Evolutionary conservation across 768 basidiomycete genomes (phyloP).

Genomic region (Leccinum subtestaceum): DNA sequence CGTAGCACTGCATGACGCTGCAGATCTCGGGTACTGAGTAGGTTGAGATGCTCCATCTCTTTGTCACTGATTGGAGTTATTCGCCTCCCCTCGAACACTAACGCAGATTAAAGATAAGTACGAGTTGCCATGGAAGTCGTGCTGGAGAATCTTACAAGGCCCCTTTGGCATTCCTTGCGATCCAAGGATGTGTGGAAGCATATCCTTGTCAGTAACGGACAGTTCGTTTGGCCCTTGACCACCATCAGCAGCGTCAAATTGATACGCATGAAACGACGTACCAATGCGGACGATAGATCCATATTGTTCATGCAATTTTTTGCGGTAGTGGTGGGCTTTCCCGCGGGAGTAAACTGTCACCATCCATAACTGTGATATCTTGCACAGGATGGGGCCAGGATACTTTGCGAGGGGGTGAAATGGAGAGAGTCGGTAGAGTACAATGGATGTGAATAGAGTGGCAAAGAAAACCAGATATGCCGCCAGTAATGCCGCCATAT

Average conservation of each 20-base stretch:
- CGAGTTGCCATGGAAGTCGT: neutral
- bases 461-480: slow-evolving; percentile 19
- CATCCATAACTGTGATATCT: slow-evolving; percentile 31
- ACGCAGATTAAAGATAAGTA: slow-evolving; percentile 2
- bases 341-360: slow-evolving; percentile 19
- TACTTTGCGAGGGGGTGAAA: slow-evolving; percentile 38
- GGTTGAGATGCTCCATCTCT: slow-evolving; percentile 10
- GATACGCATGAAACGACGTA: slow-evolving; percentile 10
- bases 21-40: slow-evolving; percentile 20
- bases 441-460: slow-evolving; percentile 27
- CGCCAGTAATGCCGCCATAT: slow-evolving; percentile 4
- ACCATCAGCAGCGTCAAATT: slow-evolving; percentile 4
- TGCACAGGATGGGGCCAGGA: slow-evolving; percentile 35
- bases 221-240: slow-evolving; percentile 38
- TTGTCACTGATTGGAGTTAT: slow-evolving; percentile 16
- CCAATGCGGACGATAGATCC: slow-evolving; percentile 35
- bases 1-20: slow-evolving; percentile 23
- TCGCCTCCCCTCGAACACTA: slow-evolving; percentile 24
- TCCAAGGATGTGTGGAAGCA: slow-evolving; percentile 24
- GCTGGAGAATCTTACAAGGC: slow-evolving; percentile 22
- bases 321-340: slow-evolving; percentile 18
- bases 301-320: slow-evolving; percentile 28
- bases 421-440: slow-evolving; percentile 37
- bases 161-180: slow-evolving; percentile 31
- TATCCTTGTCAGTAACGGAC: slow-evolving; percentile 28